phyloP scores from a whole-genome alignment of 495 filamentous ascomycete genomes.

The Xanthoparmelia taractica region DNA sequence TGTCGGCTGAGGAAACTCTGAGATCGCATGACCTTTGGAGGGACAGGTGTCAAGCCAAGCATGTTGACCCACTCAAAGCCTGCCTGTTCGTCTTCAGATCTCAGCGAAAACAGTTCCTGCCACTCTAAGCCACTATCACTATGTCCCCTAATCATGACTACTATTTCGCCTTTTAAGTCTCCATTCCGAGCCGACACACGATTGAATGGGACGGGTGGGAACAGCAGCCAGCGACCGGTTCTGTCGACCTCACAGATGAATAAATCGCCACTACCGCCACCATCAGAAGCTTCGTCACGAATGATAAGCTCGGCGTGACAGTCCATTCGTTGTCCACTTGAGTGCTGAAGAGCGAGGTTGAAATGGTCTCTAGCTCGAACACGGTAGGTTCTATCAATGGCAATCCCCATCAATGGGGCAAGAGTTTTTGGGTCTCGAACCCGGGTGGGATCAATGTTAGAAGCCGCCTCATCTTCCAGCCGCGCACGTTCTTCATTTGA shows the following conservation, averaged over 20 bases:
- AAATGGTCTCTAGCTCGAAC: constrained; percentile 88
- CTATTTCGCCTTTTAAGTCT: constrained; percentile 58
- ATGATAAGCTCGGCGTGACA: constrained; percentile 85
- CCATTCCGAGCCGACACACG: constrained; percentile 74
- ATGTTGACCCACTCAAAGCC: constrained; percentile 83
- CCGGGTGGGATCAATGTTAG: constrained; percentile 69
- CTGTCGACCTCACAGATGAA: constrained; percentile 82
- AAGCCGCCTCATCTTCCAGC: constrained; percentile 84
- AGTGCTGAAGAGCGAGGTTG: constrained; percentile 75
- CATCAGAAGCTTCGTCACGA: constrained; percentile 62
- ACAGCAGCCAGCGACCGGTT: constrained; percentile 74
- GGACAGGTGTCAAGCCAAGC: constrained; percentile 66
- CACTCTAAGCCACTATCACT: constrained; percentile 41
- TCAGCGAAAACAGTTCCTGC: constrained; percentile 73
- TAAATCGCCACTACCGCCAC: constrained; percentile 60
- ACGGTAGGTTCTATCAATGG: constrained; percentile 60
- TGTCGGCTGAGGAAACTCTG: constrained; percentile 43
- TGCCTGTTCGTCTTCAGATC: constrained; percentile 62
- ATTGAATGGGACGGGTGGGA: constrained; percentile 65
- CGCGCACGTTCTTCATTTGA: constrained; percentile 79
- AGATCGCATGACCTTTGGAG: constrained; percentile 50
- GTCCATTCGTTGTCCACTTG: constrained; percentile 78
- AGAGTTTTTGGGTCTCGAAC: constrained; percentile 72
- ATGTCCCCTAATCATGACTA: constrained; percentile 73
- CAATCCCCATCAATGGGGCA: constrained; percentile 57